Conservation (phyloP, 2,329 filamentous ascomycete genomes). For the Allantophomopsis lycopodina region DNA sequence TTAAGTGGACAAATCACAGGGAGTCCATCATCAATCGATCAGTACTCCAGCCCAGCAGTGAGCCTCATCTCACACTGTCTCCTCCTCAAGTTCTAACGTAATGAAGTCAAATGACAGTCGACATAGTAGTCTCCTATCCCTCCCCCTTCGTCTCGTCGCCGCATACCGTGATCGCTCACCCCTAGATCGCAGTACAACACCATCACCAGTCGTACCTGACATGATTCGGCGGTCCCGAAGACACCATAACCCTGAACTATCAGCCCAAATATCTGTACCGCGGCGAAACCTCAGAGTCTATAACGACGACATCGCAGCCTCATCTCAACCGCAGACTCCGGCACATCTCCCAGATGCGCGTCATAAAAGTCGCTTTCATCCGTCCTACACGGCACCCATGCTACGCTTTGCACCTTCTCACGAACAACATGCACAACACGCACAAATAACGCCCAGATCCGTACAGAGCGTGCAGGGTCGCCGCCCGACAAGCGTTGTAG, state of each 20-base stretch:
- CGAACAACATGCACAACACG: too few relatives aligned
- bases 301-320: conserved; percentile 28
- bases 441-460: too few relatives aligned
- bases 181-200: background rate
- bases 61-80: too few relatives aligned
- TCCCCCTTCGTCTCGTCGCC: conserved; percentile 1
- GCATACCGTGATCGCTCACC: conserved; percentile 3
- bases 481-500: background rate
- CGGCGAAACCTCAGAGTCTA: conserved; percentile 25
- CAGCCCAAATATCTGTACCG: conserved; percentile 5
- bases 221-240: too few relatives aligned
- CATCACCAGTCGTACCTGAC: too few relatives aligned
- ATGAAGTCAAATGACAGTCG: too few relatives aligned
- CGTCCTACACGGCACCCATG: conserved; percentile 29
- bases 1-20: too few relatives aligned
- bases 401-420: conserved; percentile 1
- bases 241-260: too few relatives aligned
- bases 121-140: conserved; percentile 1
- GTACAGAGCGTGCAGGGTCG: conserved; percentile 1
- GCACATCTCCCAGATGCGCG: conserved; percentile 32
- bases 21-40: too few relatives aligned
- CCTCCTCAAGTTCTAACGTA: too few relatives aligned
- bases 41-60: too few relatives aligned
- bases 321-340: conserved; percentile 34
- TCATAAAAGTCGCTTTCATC: conserved; percentile 27